Evolutionary conservation across 2,329 filamentous ascomycete species (phyloP), one percentile per base, ranked within the genome.

Genomic region (Parafenestella ontariensis): DNA sequence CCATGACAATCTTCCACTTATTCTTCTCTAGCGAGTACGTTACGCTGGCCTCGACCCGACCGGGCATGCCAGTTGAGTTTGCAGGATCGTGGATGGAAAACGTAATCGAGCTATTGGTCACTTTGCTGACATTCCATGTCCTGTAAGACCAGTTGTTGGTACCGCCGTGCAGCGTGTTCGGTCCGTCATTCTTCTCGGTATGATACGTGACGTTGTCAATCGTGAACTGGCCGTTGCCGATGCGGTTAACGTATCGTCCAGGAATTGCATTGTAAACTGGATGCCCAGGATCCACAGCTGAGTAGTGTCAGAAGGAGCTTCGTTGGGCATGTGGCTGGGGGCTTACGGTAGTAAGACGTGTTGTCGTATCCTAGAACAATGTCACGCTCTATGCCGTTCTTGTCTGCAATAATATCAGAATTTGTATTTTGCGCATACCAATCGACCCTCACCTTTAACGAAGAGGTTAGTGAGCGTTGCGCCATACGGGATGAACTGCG

Each of bases 311-410:
- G 62, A 49, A 15, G n/a, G 37, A 37, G 5, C 17, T 40, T 28
- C 21, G 26, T 46, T 13, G 3, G 23, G 7, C 29, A 42, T n/a
- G 8, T 46, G 29, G 23, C 15, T 23, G 48, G n/a, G 46, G 20
- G 58, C 69, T 49, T 65, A 73, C 70, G 64, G 37, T 73, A 73
- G 61, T 59, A 73, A 7, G 70, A 72, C 5, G 68, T 68, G 28
- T 73, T 73, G 56, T 72, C 70, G 39, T 73, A 73, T 11, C 70
- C 70, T 3, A 73, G 55, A 6, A 73, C 70, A 45, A 73, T 70
- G 36, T 73, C 70, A 9, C 64, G 62, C 42, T 70, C 58, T 11
- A 70, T 44, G 20, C 70, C 70, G 26, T 69, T 59, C 56, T 70
- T 65, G 46, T 71, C 70, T 73, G 20, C 36, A 13, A 10, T 10